Evolutionary conservation across 148 eudicot genomes (phyloP).

Genomic region (Arctostaphylos glauca): DNA sequence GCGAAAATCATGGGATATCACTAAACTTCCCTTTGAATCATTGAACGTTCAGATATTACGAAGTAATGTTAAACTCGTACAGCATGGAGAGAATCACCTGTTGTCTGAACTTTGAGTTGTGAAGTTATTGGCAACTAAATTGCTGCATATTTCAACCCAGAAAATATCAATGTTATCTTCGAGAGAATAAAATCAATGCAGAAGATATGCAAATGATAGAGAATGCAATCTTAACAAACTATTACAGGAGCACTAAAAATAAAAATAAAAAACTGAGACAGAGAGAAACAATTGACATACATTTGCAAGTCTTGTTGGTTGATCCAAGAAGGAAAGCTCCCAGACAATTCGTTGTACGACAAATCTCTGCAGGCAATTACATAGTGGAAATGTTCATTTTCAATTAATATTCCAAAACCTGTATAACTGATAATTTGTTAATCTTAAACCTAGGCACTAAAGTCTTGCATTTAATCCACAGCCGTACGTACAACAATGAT

Average conservation of each 20-base stretch:
- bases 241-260: background rate
- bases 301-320: constrained; percentile 43
- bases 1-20: background rate
- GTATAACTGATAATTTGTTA: background rate
- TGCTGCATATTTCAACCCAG: constrained; percentile 47
- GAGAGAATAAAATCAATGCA: background rate
- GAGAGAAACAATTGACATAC: constrained; percentile 33
- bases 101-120: constrained; percentile 44
- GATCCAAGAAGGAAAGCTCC: constrained; percentile 82
- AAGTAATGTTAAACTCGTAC: background rate
- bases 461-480: background rate
- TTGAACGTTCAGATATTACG: background rate
- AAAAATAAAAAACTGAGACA: background rate
- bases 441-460: background rate
- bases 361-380: constrained; percentile 67
- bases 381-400: background rate
- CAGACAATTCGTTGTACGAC: constrained; percentile 79
- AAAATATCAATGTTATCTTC: background rate
- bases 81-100: constrained; percentile 44
- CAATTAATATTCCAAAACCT: background rate
- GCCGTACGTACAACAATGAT: too few relatives aligned
- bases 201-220: background rate
- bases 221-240: background rate
- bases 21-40: background rate
- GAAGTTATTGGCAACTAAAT: constrained; percentile 84